These are phyloP conservation scores for Ulmus americana DNA, from an alignment of 331 rosid species.

Conservation along the genomic window DNA sequence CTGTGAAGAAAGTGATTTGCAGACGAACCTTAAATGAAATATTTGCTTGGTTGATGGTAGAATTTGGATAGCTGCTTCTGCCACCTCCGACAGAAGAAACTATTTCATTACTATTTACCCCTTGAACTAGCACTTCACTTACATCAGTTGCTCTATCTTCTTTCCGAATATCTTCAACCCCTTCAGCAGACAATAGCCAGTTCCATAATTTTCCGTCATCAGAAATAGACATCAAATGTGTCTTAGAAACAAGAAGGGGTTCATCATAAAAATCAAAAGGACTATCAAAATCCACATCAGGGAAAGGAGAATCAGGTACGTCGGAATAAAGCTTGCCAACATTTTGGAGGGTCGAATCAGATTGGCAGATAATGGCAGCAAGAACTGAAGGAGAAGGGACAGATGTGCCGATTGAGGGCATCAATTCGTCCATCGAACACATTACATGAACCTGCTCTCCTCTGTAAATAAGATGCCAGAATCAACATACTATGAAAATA, in stretches of 20 bases:
- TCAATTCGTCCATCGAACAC: constrained; percentile 85
- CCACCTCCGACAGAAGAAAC: constrained; percentile 38
- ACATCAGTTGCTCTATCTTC: constrained; percentile 35
- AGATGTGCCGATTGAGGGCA: constrained; percentile 84
- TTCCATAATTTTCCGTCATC: constrained; percentile 96
- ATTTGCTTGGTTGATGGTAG: constrained; percentile 39
- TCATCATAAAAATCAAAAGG: constrained; percentile 77
- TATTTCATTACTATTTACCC: constrained; percentile 25
- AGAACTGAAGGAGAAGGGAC: constrained; percentile 86
- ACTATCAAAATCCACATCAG: constrained; percentile 58
- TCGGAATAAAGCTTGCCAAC: constrained; percentile 56
- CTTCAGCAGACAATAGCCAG: constrained; percentile 86
- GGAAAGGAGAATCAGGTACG: constrained; percentile 55
- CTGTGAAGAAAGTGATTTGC: neutral
- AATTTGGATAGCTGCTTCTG: constrained; percentile 32
- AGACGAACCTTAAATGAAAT: constrained; percentile 54
- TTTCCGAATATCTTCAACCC: constrained; percentile 43
- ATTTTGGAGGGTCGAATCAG: constrained; percentile 69
- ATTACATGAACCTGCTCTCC: constrained; percentile 77
- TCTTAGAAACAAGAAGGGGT: constrained; percentile 49
- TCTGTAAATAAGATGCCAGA: constrained; percentile 43
- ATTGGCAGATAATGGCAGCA: constrained; percentile 59
- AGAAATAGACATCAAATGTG: constrained; percentile 74
- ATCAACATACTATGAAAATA: constrained; percentile 9
- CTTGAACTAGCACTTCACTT: constrained; percentile 31